Base-by-base conservation (phyloP, 2,329 filamentous ascomycete genomes). In the Fusarium virguliforme region DNA sequence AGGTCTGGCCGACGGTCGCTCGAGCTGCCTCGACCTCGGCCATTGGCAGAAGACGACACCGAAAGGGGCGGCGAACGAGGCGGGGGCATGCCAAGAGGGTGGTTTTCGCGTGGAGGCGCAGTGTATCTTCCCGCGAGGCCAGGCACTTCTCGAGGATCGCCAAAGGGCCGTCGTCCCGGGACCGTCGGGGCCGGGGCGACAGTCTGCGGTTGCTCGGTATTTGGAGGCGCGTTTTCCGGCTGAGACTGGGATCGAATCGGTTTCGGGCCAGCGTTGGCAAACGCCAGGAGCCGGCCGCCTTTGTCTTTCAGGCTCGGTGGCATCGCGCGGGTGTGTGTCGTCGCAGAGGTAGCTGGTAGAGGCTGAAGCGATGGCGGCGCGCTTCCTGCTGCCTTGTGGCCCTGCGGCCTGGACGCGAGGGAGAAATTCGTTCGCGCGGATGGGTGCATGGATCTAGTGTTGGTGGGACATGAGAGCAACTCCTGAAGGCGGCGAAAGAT, bases 61-160 rank as follows among this genome's bases (percentile, higher is more conserved):
- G 66, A 65, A 22, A 60, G 65, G 22, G 68, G 65, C 22, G 77
- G 75, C 34, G 74, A 70, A 8, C 71, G 72, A 32, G 71, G 61
- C 4, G 76, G 68, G 34, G 72, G 72, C 57, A 76, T 74, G 55
- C 66, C 60, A n/a, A 75, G 65, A 43, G 67, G 70, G 50, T 74
- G 64, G 53, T 65, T 63, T 56, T 76, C 75, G 56, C 73, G 76
- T 70, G 78, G 64, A 70, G 80, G 57, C 51, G 68, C 57, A 62
- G 72, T 46, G 74, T 78, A 64, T 56, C 81, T 79, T 35, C 74
- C 74, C 28, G 72, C 77, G 12, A 83, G 81, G 15, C 80, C 62
- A n/a, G 78, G 79, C 12, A 83, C 74, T 63, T 78, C 81, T 50
- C 79, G 77, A 46, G 79, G 75, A 59, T 82, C 78, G 38, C 79